These are phyloP conservation scores for Bassia scoparia DNA, from an alignment of 148 eudicot species.

Conservation along the genomic window DNA sequence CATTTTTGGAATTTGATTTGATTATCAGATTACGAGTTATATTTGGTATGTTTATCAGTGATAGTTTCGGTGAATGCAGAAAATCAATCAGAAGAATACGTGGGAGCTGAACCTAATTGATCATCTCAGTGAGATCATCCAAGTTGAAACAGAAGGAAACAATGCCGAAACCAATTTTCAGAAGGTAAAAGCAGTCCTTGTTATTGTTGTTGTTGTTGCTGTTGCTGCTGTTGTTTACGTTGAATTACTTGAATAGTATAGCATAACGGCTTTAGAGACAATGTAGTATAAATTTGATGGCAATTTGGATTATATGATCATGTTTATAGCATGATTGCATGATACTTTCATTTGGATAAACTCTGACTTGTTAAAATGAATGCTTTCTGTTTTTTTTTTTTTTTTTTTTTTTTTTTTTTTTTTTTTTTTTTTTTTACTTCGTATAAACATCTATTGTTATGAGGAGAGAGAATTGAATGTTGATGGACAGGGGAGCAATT, in stretches of 20 bases:
- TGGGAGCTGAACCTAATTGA: conserved; percentile 93
- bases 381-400: too few relatives aligned
- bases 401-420: too few relatives aligned
- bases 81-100: conserved; percentile 93
- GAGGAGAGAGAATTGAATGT: too few relatives aligned
- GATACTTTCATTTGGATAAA: too few relatives aligned
- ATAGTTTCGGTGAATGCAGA: conserved; percentile 39
- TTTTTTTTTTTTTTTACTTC: too few relatives aligned
- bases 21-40: neutral
- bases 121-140: conserved; percentile 72
- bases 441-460: too few relatives aligned
- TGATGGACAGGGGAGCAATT: too few relatives aligned
- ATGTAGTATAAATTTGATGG: too few relatives aligned
- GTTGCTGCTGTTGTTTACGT: neutral
- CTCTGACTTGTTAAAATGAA: too few relatives aligned
- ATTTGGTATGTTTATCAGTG: neutral
- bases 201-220: too few relatives aligned
- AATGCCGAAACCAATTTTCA: conserved; percentile 74
- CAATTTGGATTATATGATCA: too few relatives aligned
- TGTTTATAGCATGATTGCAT: too few relatives aligned
- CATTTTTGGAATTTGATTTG: neutral
- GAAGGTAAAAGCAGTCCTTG: conserved; percentile 59
- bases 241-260: neutral
- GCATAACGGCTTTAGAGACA: neutral
- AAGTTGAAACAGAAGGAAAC: conserved; percentile 66